Evolutionary conservation across 2,329 filamentous ascomycete species (phyloP), one percentile per base, ranked within the genome.

Genomic region (Pestalotiopsis sp.): DNA sequence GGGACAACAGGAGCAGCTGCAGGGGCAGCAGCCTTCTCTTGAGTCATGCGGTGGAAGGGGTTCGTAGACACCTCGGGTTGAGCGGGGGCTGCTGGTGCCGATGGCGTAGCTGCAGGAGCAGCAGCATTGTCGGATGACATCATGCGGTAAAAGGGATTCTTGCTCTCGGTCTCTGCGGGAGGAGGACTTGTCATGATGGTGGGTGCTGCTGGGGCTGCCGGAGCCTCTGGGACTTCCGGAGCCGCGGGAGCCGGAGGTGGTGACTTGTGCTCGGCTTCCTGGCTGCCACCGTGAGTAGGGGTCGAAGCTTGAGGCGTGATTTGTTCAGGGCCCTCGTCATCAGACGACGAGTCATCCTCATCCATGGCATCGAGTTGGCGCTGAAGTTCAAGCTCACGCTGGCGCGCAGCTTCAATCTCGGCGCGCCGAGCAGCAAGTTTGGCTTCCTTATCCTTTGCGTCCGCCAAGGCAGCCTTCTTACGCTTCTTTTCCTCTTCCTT

Each of bases 401-500:
- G 93, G 76, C 92, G 92, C 6, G 95, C 94, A 39, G 93, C 93
- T 80, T 98, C 96, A 68, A 98, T 92, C 80, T 99, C 95, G 1
- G 93, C 95, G 73, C 93, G 91, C 75, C 96, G 93, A 45, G 93
- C 92, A 27, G 93, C 93, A 72, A 98, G 85, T 78, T 92, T 92
- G 66, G 90, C 86, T 79, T 98, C 95, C 78, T 97, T 95, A 75
- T 97, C 93, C 80, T 94, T 95, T 7, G 94, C 90, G 73, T 96
- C 93, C 64, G 92, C 92, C 76, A 93, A 86, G 11, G 94, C 94
- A 25, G 94, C 95, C 83, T 97, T 95, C 84, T 94, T 96, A 75
- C 89, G 92, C 71, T 91, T 93, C 85, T 97, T 98, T 83, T 98
- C 96, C 80, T 99, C 96, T 73, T 97, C 93, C 81, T 97, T 98